phyloP scores from a whole-genome alignment of 163 green algal genomes.

The Scenedesmus sp. region DNA sequence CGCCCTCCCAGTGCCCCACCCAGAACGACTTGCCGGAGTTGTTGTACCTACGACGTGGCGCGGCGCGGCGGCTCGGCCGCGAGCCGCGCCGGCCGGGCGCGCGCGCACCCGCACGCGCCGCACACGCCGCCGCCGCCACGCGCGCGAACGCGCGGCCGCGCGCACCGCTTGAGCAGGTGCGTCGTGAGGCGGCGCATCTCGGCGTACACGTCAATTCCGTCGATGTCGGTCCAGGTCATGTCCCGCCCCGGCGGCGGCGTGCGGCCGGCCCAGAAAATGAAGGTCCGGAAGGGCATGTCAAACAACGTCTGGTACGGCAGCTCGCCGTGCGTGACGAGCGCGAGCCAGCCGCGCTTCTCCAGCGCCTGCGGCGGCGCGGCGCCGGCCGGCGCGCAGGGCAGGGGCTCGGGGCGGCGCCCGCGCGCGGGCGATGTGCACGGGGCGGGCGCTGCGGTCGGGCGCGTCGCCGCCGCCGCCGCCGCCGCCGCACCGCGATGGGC shows the following conservation, averaged over 20 bases:
- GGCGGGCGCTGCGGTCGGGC: no score
- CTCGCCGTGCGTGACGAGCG: constrained; percentile 5
- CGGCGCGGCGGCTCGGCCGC: background rate
- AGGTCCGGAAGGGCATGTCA: constrained; percentile 37
- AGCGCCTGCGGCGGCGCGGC: constrained; percentile 5
- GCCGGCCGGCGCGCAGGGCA: no score
- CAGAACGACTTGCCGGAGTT: constrained; percentile 26
- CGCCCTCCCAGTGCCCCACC: constrained; percentile 37
- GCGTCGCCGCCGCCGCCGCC: no score
- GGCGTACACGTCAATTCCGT: constrained; percentile 41
- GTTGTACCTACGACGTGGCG: constrained; percentile 32
- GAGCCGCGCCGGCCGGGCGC: no score
- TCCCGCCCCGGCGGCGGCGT: background rate
- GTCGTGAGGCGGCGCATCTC: constrained; percentile 29
- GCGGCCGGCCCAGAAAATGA: constrained; percentile 28
- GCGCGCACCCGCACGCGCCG: no score
- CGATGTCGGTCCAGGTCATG: constrained; percentile 25
- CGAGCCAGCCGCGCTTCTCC: constrained; percentile 18
- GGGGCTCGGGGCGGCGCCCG: no score
- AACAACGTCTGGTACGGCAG: constrained; percentile 27
- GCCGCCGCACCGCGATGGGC: constrained; percentile 4
- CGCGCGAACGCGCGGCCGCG: background rate
- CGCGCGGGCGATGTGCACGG: no score
- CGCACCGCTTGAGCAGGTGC: constrained; percentile 32
- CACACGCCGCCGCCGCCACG: no score